Evolutionary conservation across 2,329 filamentous ascomycete genomes (phyloP).

Genomic region (Trichoderma harzianum): DNA sequence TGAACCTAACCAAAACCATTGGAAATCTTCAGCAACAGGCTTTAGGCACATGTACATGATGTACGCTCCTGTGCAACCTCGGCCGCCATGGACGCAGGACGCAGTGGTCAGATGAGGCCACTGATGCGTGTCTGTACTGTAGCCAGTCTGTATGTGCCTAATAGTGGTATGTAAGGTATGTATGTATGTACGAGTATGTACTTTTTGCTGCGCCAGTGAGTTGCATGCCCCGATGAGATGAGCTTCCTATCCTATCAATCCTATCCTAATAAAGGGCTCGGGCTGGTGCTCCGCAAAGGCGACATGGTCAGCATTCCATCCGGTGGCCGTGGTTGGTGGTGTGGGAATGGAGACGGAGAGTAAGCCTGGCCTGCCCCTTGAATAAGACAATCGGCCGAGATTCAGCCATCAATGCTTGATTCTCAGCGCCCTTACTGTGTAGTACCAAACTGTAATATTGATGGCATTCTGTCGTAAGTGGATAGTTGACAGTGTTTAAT

Average conservation of each 20-base stretch:
- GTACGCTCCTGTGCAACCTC: background rate
- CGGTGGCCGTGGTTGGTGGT: background rate
- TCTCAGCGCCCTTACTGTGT: background rate
- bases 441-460: background rate
- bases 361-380: conserved; percentile 3
- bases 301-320: conserved; percentile 2
- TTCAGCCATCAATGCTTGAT: background rate
- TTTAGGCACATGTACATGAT: background rate
- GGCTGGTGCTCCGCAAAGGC: background rate
- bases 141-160: background rate
- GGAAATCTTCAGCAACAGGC: background rate
- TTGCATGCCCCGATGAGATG: background rate
- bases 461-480: background rate
- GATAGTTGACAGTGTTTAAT: background rate
- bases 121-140: background rate
- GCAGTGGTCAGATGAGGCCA: conserved; percentile 16
- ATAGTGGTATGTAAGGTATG: too few species aligned
- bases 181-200: background rate
- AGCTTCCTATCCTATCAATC: background rate
- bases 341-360: background rate
- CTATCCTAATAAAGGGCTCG: background rate
- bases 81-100: conserved; percentile 1
- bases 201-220: background rate
- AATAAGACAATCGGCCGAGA: conserved; percentile 6
- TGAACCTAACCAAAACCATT: background rate